Percentiles rank a stretch among this genome's conserved stretches.
Evolutionary conservation across 2,329 filamentous ascomycete species (phyloP).

Genomic region (Penicillium rolfsii): DNA sequence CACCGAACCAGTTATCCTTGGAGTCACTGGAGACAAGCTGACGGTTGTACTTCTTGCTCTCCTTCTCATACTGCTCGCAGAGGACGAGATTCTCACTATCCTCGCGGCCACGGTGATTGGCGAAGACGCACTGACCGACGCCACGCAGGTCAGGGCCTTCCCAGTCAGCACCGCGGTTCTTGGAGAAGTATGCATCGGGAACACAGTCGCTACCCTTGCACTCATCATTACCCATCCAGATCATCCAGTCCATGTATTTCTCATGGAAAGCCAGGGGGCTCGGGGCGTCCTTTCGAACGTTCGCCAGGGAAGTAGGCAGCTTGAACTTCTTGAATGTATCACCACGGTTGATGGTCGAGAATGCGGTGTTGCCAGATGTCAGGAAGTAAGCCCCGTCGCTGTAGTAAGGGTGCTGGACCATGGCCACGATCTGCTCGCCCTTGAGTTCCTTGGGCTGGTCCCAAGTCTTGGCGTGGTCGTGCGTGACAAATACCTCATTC

Average conservation of each 20-base stretch:
- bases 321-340: slow-evolving; percentile 62
- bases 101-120: slow-evolving; percentile 64
- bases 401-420: slow-evolving; percentile 78
- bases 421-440: slow-evolving; percentile 68
- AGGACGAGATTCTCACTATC: slow-evolving; percentile 67
- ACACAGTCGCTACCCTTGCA: slow-evolving; percentile 71
- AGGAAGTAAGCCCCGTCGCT: slow-evolving; percentile 88
- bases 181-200: slow-evolving; percentile 73
- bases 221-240: slow-evolving; percentile 77
- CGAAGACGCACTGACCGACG: slow-evolving; percentile 84
- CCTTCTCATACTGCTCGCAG: slow-evolving; percentile 66
- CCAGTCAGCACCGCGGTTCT: slow-evolving; percentile 80
- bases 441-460: slow-evolving; percentile 62
- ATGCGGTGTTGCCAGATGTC: slow-evolving; percentile 68
- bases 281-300: slow-evolving; percentile 31
- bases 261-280: slow-evolving; percentile 79
- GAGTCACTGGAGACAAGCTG: slow-evolving; percentile 70
- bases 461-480: slow-evolving; percentile 91
- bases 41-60: slow-evolving; percentile 64
- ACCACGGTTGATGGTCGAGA: slow-evolving; percentile 81
- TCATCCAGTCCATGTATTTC: slow-evolving; percentile 81
- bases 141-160: slow-evolving; percentile 57
- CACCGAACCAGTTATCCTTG: slow-evolving; percentile 69
- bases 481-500: slow-evolving; percentile 70
- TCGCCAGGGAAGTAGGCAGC: slow-evolving; percentile 20